Evolutionary conservation across 1,284 basidiomycete genomes (phyloP).

Genomic region (Malassezia brasiliensis): DNA sequence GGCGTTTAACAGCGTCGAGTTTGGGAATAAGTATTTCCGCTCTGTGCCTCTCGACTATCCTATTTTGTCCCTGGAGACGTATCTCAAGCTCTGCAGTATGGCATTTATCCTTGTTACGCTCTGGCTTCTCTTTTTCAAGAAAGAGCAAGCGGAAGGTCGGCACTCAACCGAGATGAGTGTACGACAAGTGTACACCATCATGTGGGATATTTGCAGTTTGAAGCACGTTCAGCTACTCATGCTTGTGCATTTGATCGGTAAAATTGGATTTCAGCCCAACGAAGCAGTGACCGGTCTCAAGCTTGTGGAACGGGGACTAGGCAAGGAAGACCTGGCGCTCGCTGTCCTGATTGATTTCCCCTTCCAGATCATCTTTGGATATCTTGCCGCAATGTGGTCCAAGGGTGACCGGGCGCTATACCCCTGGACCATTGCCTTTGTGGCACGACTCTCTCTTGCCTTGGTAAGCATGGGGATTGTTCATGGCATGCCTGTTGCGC

Average conservation of each 20-base stretch:
- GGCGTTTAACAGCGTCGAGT: slow-evolving; percentile 87
- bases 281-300: slow-evolving; percentile 87
- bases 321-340: slow-evolving; percentile 86
- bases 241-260: slow-evolving; percentile 77
- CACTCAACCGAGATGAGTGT: slow-evolving; percentile 71
- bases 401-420: slow-evolving; percentile 49
- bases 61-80: slow-evolving; percentile 67
- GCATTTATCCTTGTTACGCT: slow-evolving; percentile 72
- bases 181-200: slow-evolving; percentile 78
- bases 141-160: slow-evolving; percentile 57
- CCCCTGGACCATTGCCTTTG: slow-evolving; percentile 79
- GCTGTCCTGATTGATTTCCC: slow-evolving; percentile 95
- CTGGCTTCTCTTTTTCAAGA: slow-evolving; percentile 80
- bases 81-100: slow-evolving; percentile 76
- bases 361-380: slow-evolving; percentile 90
- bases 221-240: slow-evolving; percentile 85
- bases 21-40: slow-evolving; percentile 68
- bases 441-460: slow-evolving; percentile 69
- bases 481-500: slow-evolving; percentile 69
- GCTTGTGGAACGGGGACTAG: slow-evolving; percentile 90
- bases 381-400: slow-evolving; percentile 82
- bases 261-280: slow-evolving; percentile 90
- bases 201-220: slow-evolving; percentile 85
- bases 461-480: slow-evolving; percentile 66
- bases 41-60: slow-evolving; percentile 60